Percentiles rank a stretch among this genome's conserved stretches.
Conservation (phyloP, 108 stramenopile genomes). For the Conticribra weissflogii region DNA sequence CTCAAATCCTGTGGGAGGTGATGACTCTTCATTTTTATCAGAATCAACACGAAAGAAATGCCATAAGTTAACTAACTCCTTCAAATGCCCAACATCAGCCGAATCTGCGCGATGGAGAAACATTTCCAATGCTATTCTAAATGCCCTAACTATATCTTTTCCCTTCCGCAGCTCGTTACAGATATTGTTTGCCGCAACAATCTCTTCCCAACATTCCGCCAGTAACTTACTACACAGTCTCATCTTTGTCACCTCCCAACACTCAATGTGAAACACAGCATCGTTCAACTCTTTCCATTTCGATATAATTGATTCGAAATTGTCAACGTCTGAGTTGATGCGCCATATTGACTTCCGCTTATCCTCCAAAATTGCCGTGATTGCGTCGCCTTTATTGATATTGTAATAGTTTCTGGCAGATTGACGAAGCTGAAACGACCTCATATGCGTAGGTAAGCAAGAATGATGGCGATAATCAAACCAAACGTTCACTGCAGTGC, state of each 20-base stretch:
- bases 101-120: constrained; percentile 27
- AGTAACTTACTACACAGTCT: too few species aligned
- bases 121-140: constrained; percentile 16
- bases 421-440: constrained; percentile 27
- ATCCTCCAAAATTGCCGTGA: constrained; percentile 5
- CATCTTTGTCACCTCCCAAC: too few species aligned
- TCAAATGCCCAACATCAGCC: constrained; percentile 6
- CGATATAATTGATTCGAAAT: not conserved
- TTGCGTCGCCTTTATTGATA: constrained; percentile 13
- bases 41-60: not conserved
- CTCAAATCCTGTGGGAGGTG: not conserved
- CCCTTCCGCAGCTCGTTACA: too few species aligned
- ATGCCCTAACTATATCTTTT: not conserved
- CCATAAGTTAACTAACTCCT: constrained; percentile 28
- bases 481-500: constrained; percentile 50
- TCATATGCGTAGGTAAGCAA: constrained; percentile 33
- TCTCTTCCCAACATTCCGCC: too few species aligned
- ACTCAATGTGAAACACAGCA: too few species aligned
- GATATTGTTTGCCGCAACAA: too few species aligned
- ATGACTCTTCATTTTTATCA: not conserved
- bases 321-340: not conserved
- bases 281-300: not conserved
- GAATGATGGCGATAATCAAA: constrained; percentile 36
- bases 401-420: constrained; percentile 25
- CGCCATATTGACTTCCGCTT: constrained; percentile 2